These are phyloP conservation scores for Magnolia changhungtana DNA, from an alignment of 164 flowering plant species.

Conservation along the genomic window DNA sequence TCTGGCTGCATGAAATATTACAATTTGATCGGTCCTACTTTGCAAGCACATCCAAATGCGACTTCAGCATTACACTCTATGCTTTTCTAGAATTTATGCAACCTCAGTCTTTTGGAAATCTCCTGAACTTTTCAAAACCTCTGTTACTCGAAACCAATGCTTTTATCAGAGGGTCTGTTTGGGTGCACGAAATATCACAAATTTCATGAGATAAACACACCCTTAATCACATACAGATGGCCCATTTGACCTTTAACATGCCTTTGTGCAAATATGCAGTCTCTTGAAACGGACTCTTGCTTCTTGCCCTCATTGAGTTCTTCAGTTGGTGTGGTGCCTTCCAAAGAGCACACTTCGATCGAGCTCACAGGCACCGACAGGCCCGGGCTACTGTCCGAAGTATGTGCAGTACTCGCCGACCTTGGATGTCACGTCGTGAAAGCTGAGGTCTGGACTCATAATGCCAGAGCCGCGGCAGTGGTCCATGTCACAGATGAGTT, in stretches of 20 bases:
- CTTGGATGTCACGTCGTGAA: conserved; percentile 45
- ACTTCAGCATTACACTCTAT: no score
- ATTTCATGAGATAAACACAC: neutral
- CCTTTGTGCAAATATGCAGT: conserved; percentile 23
- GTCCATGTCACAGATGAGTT: conserved; percentile 37
- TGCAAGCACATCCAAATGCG: no score
- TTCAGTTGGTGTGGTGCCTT: conserved; percentile 40
- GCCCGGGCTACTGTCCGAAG: conserved; percentile 57
- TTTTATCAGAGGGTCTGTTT: neutral
- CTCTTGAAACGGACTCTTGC: conserved; percentile 30
- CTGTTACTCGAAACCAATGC: no score
- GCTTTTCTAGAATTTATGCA: no score
- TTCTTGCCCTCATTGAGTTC: conserved; percentile 21
- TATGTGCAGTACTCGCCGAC: conserved; percentile 49
- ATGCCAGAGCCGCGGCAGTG: conserved; percentile 46
- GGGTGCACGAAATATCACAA: neutral
- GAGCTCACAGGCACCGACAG: conserved; percentile 52
- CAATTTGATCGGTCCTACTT: no score
- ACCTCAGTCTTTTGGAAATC: no score
- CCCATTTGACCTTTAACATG: neutral
- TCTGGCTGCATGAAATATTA: neutral
- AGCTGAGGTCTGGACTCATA: conserved; percentile 65
- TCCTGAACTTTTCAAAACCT: neutral
- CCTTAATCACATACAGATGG: neutral
- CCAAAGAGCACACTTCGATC: conserved; percentile 40